Conservation (phyloP, 306 rosid species). For the Fragaria iinumae region DNA sequence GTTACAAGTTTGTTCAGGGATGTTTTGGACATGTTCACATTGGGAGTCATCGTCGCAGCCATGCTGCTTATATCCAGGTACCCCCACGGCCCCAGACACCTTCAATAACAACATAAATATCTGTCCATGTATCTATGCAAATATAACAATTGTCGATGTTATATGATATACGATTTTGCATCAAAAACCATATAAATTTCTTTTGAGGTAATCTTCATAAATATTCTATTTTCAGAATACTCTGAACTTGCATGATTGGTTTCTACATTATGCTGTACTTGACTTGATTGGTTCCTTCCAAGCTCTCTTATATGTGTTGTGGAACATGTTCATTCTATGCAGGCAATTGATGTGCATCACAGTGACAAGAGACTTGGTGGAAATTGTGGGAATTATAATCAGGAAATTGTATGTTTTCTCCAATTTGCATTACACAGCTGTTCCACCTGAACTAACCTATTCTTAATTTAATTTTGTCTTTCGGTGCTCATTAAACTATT, state of each 20-base stretch:
- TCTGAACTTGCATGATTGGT: not conserved
- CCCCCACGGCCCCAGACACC: not conserved
- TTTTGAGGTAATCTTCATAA: not conserved
- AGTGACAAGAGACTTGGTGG: slow-evolving; percentile 36
- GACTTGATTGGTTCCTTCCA: not conserved
- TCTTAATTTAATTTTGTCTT: no score
- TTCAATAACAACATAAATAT: not conserved
- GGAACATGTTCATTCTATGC: not conserved
- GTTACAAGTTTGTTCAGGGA: slow-evolving; percentile 27
- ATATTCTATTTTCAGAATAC: not conserved
- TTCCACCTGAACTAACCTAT: no score
- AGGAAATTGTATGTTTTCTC: no score
- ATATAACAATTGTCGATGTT: not conserved
- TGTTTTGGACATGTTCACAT: slow-evolving; percentile 30
- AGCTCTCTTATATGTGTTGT: not conserved
- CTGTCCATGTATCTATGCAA: not conserved
- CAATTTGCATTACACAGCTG: no score
- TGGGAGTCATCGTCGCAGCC: slow-evolving; percentile 35
- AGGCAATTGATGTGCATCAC: slow-evolving; percentile 43
- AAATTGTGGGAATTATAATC: slow-evolving; percentile 41
- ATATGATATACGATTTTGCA: not conserved
- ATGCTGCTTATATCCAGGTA: slow-evolving; percentile 50
- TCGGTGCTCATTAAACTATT: no score
- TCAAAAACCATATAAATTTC: not conserved
- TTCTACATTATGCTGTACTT: not conserved